Base-by-base conservation (phyloP, 106 monocot species). In the Acanthochlamys bracteata region DNA sequence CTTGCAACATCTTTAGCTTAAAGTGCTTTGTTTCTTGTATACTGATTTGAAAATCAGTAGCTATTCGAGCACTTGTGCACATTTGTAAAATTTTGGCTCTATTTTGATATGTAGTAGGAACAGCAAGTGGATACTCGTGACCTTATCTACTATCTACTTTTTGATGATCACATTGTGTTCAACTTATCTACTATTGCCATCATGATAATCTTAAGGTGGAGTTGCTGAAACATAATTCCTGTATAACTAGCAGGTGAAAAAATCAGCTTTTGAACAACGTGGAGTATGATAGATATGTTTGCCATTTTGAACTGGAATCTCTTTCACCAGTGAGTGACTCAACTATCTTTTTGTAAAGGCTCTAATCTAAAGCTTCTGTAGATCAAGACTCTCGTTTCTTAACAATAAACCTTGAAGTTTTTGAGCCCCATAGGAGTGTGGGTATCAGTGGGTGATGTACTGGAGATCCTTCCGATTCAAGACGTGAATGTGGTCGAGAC, bases 371-470 rank as follows among this genome's bases (percentile, higher is more conserved):
- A n/a, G n/a, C 33, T 33, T 33, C 33, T 33, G 33, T 33, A 33
- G 33, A 33, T 33, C 6, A 6, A 33, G 33, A 6, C 33, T 33
- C 33, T 33, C 6, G 33, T 33, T 1, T 6, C 33, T 6, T 49
- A 3, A 14, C 2, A 14, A 49, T 49, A 49, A 1, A 22, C 4
- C 20, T 55, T 21, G 19, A 55, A 20, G n/a, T 55, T 20, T 10
- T 21, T 55, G 4, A 2, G 20, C 7, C 20, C 12, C 66, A 41
- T 65, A 93, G 93, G 80, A 41, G 10, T 62, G 78, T 42, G 69
- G 78, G n/a, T 95, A 90, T 78, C 69, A 90, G 55, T 86, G n/a
- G 95, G 95, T 59, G 95, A 95, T 74, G 78, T 84, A 62, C 82
- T 87, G 26, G 95, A 95, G 67, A 77, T 95, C 80, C 90, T 95